Percentiles rank a stretch among this genome's conserved stretches.
Conservation (phyloP, 176 grass and related monocot species). For the Phoenix dactylifera region DNA sequence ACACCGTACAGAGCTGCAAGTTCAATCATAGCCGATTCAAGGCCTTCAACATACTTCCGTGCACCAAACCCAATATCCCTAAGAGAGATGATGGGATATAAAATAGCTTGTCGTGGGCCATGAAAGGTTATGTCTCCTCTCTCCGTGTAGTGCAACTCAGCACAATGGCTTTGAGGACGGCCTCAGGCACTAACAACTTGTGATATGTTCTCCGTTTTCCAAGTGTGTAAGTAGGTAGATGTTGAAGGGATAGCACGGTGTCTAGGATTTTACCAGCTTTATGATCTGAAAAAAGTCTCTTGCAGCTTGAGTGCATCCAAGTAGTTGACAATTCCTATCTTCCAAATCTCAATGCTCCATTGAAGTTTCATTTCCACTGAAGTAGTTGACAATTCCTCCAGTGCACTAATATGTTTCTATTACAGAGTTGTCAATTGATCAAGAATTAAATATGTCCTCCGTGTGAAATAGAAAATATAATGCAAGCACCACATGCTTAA, state of each 20-base stretch:
- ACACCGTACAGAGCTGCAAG: constrained; percentile 63
- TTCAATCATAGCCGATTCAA: constrained; percentile 76
- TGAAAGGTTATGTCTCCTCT: constrained; percentile 91
- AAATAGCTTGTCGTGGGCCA: constrained; percentile 70
- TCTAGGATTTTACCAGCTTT: constrained; percentile 46
- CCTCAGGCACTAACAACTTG: constrained; percentile 51
- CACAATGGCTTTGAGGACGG: constrained; percentile 46
- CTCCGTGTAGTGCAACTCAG: constrained; percentile 65
- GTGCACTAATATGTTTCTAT: no score
- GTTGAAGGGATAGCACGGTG: constrained; percentile 68
- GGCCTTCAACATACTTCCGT: constrained; percentile 74
- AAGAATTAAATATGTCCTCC: neutral
- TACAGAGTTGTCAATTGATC: no score
- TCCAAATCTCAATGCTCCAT: constrained; percentile 56
- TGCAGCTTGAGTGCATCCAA: constrained; percentile 73
- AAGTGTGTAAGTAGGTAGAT: constrained; percentile 83
- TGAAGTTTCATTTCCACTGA: constrained; percentile 15
- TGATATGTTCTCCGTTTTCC: constrained; percentile 74
- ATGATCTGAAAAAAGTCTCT: constrained; percentile 54
- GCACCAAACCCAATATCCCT: constrained; percentile 54
- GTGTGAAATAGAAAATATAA: no score
- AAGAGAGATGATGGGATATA: constrained; percentile 69
- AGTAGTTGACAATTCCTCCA: no score
- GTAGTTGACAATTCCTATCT: constrained; percentile 57
- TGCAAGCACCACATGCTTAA: no score